Conservation (phyloP, 768 basidiomycete genomes). For the Lepiota venenata region DNA sequence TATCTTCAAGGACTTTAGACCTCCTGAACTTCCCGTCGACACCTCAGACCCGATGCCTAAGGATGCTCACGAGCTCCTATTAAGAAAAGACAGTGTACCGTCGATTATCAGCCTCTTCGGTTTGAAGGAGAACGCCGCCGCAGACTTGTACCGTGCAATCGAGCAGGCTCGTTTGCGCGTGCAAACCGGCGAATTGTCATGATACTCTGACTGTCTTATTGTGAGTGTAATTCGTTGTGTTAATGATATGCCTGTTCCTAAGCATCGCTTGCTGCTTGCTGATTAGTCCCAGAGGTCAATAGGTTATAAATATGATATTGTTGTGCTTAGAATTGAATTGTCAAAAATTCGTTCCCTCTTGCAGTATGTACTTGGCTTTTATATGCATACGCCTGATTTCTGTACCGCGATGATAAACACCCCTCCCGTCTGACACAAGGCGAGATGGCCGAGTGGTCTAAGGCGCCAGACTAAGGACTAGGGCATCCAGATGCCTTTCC, state of each 20-base stretch:
- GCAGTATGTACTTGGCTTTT: no score
- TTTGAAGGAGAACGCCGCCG: conserved; percentile 39
- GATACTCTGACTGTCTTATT: not conserved
- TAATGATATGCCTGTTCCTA: no score
- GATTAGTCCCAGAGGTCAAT: no score
- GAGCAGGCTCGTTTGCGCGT: conserved; percentile 49
- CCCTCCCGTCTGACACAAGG: conserved; percentile 10
- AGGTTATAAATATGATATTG: no score
- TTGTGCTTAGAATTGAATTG: no score
- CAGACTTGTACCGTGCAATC: conserved; percentile 61
- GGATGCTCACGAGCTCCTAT: conserved; percentile 31
- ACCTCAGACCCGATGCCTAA: conserved; percentile 8
- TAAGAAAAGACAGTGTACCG: conserved; percentile 53
- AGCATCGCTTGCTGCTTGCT: no score
- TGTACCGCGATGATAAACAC: not conserved
- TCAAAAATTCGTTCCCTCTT: no score
- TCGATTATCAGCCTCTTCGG: conserved; percentile 42
- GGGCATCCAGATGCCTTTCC: not conserved
- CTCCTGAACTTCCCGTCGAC: not conserved
- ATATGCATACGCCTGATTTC: not conserved
- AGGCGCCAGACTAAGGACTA: conserved; percentile 79
- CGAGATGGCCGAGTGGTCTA: conserved; percentile 88
- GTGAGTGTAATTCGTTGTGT: no score
- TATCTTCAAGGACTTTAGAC: conserved; percentile 39
- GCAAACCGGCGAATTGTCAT: conserved; percentile 15